These are phyloP conservation scores for Botrytis fragariae DNA, from an alignment of 2,329 filamentous ascomycete species.

Conservation along the genomic window DNA sequence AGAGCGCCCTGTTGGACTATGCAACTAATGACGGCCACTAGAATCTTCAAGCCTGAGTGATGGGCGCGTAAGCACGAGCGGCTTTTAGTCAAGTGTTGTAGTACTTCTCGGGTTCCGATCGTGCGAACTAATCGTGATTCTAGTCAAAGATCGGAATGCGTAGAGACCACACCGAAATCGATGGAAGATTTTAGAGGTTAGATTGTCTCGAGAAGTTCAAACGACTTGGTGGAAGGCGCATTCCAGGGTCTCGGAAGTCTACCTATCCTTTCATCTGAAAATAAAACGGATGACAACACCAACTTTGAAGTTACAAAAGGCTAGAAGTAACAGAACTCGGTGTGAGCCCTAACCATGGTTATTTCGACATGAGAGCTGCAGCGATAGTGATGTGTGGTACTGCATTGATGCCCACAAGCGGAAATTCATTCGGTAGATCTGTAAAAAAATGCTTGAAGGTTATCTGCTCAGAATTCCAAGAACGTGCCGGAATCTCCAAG, in stretches of 20 bases:
- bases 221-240: neutral
- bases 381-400: neutral
- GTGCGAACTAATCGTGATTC: neutral
- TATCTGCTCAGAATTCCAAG: neutral
- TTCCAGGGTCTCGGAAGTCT: neutral
- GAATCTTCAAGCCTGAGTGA: conserved; percentile 1
- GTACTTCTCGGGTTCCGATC: neutral
- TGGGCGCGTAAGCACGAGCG: neutral
- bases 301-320: neutral
- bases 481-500: neutral
- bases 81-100: neutral
- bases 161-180: neutral
- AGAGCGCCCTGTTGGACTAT: neutral
- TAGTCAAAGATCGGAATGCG: neutral
- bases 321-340: neutral
- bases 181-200: neutral
- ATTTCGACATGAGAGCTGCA: neutral
- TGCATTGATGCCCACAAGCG: neutral
- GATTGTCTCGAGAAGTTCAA: neutral
- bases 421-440: neutral
- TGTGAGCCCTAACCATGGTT: neutral
- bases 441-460: neutral
- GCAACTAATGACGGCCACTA: conserved; percentile 1
- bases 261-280: neutral
- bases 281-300: neutral